Evolutionary conservation across 1,139 yeast genomes (phyloP), one percentile per base, ranked within the genome.

Genomic region (Zygosaccharomyces pseudobailii): DNA sequence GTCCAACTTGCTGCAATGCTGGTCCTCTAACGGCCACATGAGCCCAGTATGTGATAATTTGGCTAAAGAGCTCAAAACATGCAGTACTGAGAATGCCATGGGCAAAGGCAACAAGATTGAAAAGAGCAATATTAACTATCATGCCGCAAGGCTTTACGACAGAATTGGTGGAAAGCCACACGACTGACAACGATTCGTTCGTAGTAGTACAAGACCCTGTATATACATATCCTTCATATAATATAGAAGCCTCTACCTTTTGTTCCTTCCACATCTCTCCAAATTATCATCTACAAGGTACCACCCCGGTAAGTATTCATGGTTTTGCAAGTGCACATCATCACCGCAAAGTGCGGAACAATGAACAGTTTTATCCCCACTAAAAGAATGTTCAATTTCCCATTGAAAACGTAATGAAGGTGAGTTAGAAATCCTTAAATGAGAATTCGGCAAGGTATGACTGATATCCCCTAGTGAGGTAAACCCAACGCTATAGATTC

Each of bases 11-110:
- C 74, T 90, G 59, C 87, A 86, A 73, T 90, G 97, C 69, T 90
- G 97, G 97, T 95, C 97, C 4, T 87, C 96, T 27, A 87, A 88
- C 70, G 92, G 95, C 43, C 95, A 88, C 67, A 92, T 92, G 49
- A 74, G 84, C 21, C 70, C 75, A 9, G 75, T 71, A 40, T 90
- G 97, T 69, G 71, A 74, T 23, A 73, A 72, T 7, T 71, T 86
- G 48, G 95, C 84, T 60, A 69, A 59, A 24, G 80, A 79, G 36
- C 69, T 82, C 55, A 79, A 79, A 56, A 63, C 65, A 19, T 82
- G 87, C 60, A 57, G 64, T 13, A 52, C 58, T 9, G 60, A 56
- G 36, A 59, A 52, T 36, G 62, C 63, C 3, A 38, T 56, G 48
- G 62, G 65, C 27, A 59, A 56, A 45, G 53, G 54, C 21, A 47